Evolutionary conservation across 345 rosid species (phyloP).

Genomic region (Gynandropsis gynandra): DNA sequence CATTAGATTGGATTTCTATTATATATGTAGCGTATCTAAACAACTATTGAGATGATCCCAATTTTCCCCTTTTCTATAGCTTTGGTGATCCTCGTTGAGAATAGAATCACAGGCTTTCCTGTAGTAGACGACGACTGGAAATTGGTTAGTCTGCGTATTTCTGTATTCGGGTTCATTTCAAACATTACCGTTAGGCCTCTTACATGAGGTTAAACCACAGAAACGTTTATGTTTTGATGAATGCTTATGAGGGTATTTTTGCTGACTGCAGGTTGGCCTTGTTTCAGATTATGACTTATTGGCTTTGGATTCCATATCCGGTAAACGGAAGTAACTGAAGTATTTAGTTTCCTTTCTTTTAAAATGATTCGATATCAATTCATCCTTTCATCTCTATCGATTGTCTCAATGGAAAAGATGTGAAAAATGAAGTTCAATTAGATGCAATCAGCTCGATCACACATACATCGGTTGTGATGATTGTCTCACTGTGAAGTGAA

Average conservation of each 20-base stretch:
- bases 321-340: constrained; percentile 31
- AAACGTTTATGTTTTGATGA: not conserved
- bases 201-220: too few relatives aligned
- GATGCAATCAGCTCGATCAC: too few relatives aligned
- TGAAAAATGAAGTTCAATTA: constrained; percentile 11
- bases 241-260: constrained; percentile 18
- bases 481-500: too few relatives aligned
- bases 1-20: constrained; percentile 8
- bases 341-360: constrained; percentile 17
- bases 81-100: constrained; percentile 60
- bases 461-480: too few relatives aligned
- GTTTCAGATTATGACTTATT: constrained; percentile 92
- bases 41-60: too few relatives aligned
- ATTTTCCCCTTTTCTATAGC: constrained; percentile 35
- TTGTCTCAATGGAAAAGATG: constrained; percentile 2
- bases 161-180: constrained; percentile 11
- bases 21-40: too few relatives aligned
- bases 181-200: too few relatives aligned
- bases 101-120: constrained; percentile 83
- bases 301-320: constrained; percentile 90
- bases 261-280: constrained; percentile 78
- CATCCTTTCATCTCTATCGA: not conserved
- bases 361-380: not conserved
- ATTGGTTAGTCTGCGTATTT: constrained; percentile 41
- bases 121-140: constrained; percentile 82